These are phyloP conservation scores for Immersiella caudata DNA, from an alignment of 495 filamentous ascomycete genomes.

Conservation along the genomic window DNA sequence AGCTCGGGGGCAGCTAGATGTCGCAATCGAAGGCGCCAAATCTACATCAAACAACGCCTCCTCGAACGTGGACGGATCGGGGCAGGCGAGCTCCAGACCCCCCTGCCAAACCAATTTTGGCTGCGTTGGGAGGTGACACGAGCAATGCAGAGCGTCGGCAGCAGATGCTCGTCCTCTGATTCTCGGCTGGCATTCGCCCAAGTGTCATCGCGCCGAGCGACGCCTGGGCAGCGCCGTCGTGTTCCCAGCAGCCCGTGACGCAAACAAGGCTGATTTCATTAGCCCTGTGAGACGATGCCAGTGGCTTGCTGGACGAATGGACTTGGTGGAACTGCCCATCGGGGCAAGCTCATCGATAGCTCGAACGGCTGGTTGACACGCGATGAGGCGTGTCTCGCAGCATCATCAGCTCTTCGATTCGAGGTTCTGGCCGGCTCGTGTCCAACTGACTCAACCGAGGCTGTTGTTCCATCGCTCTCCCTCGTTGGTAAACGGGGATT, in stretches of 20 bases:
- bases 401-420: neutral
- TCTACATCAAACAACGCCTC: neutral
- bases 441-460: neutral
- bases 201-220: conserved; percentile 7
- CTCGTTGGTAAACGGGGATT: neutral
- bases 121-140: neutral
- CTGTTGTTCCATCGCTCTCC: neutral
- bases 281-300: neutral
- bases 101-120: neutral
- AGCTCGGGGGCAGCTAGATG: neutral
- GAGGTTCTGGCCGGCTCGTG: neutral
- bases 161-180: neutral
- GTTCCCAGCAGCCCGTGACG: neutral
- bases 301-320: too few relatives aligned
- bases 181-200: conserved; percentile 6
- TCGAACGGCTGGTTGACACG: neutral
- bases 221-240: neutral
- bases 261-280: conserved; percentile 13
- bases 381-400: neutral
- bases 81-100: neutral
- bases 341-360: neutral
- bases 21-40: neutral
- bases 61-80: neutral
- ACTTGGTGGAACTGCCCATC: neutral
- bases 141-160: neutral